Base-by-base conservation (phyloP, 148 eudicot species). In the Talinum fruticosum region DNA sequence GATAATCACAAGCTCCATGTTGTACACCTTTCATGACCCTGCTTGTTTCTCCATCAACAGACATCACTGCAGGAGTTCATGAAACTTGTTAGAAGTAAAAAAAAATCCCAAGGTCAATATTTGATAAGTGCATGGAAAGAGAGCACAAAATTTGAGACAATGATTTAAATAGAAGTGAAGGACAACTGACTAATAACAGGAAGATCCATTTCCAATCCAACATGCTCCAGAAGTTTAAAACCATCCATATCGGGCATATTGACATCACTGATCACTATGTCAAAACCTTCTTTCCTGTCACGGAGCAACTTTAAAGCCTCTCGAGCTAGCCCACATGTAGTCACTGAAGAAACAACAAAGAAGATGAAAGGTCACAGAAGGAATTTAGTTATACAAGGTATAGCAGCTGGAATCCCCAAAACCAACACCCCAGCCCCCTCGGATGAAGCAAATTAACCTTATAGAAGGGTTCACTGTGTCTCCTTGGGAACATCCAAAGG, bases 211-310 rank as follows among this genome's bases (percentile, higher is more conserved):
- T 93, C 98, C 26, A 96, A 95, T 75, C 99, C 99, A 69, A 96
- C 98, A 65, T 91, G 97, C 84, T 96, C 99, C 6, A 96, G 90
- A 85, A 96, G 99, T 83, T 86, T 96, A 75, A 96, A 96, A 61
- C 99, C 99, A 83, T 96, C 98, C 99, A 96, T 96, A 69, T 96
- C 99, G 32, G 99, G 99, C 99, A 96, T 96, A 87, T 93, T 96
- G 70, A 96, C 99, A 83, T 96, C 99, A 80, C 99, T 96, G 57
- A 96, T 93, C 59, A 96, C 98, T 6, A 96, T 96, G 84, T 96
- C 98, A 72, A 89, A 93, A 49, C 97, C 95, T 68, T 89, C 93
- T 80, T 90, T 96, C 78, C 91, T 81, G 76, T 93, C 98, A 77
- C 99, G 95, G 75, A 96, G 99, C 81, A 87, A 66, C 76, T 82